Conservation (phyloP, 2,329 filamentous ascomycete species). For the Domatiomyces catenatus region DNA sequence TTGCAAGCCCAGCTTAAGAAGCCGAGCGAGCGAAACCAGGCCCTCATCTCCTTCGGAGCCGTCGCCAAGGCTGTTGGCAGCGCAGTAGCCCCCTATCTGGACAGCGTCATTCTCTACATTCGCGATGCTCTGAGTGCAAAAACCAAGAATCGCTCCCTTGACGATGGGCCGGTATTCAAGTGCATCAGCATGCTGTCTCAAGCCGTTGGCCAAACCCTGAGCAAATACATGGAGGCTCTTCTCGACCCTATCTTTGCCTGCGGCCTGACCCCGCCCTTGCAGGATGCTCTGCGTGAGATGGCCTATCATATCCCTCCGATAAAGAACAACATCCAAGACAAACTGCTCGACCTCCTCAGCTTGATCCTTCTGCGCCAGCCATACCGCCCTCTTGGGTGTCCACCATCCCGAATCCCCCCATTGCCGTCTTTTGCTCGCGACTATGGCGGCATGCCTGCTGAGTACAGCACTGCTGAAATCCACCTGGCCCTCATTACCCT, state of each 20-base stretch:
- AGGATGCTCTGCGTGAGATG: constrained; percentile 93
- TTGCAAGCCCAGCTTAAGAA: constrained; percentile 86
- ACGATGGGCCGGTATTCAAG: constrained; percentile 72
- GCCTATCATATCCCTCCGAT: constrained; percentile 96
- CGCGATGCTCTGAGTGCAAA: constrained; percentile 47
- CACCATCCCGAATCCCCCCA: constrained; percentile 66
- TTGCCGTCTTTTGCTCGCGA: constrained; percentile 77
- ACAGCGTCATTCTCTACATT: constrained; percentile 85
- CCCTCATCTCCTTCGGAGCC: constrained; percentile 89
- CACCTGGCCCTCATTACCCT: constrained; percentile 86
- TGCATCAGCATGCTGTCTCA: constrained; percentile 94
- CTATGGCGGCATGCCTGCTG: constrained; percentile 67
- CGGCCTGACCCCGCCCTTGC: constrained; percentile 81
- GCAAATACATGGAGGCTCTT: constrained; percentile 94
- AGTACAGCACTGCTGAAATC: constrained; percentile 68
- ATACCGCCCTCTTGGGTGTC: constrained; percentile 83
- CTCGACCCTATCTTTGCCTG: constrained; percentile 95
- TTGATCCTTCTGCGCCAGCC: constrained; percentile 82
- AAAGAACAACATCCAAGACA: constrained; percentile 81
- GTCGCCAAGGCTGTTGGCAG: constrained; percentile 94
- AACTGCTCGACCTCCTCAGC: constrained; percentile 85
- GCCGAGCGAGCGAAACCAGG: constrained; percentile 83
- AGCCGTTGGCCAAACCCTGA: constrained; percentile 87
- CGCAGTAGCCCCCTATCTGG: constrained; percentile 84
- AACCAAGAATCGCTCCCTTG: constrained; percentile 35